Evolutionary conservation across 2,329 filamentous ascomycete genomes (phyloP).

Genomic region (Fusarium lyarnte): DNA sequence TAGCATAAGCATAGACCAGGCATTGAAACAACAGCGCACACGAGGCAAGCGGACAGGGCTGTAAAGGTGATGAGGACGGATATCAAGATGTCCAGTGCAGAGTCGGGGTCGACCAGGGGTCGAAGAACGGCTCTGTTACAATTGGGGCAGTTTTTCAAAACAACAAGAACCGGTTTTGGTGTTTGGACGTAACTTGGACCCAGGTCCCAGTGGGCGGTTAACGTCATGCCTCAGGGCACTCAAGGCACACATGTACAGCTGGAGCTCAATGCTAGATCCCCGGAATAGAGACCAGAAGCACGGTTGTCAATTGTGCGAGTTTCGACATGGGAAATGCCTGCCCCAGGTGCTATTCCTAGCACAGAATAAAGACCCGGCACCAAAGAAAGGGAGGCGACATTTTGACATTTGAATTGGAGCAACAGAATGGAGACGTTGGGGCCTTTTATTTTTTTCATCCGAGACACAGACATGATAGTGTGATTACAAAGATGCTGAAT

Average conservation of each 20-base stretch:
- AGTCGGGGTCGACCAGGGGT: conserved; percentile 15
- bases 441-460: conserved; percentile 1
- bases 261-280: conserved; percentile 19
- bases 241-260: neutral
- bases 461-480: conserved; percentile 21
- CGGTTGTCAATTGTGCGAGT: conserved; percentile 17
- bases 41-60: conserved; percentile 23
- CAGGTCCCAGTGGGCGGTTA: conserved; percentile 19
- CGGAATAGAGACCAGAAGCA: conserved; percentile 20
- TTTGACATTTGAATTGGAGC: conserved; percentile 37
- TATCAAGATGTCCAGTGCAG: conserved; percentile 6
- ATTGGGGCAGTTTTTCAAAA: conserved; percentile 32
- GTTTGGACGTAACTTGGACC: conserved; percentile 10
- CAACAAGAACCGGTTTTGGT: conserved; percentile 34
- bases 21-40: conserved; percentile 30
- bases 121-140: conserved; percentile 34
- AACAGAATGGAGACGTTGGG: conserved; percentile 22
- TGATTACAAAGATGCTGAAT: conserved; percentile 13
- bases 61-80: conserved; percentile 17
- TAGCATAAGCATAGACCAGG: conserved; percentile 32
- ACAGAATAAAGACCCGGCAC: conserved; percentile 27
- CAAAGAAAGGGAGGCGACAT: conserved; percentile 30
- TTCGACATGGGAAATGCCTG: conserved; percentile 38
- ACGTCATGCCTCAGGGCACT: conserved; percentile 37
- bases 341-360: conserved; percentile 35